These are phyloP conservation scores for Nannizziopsis arthrosporioides DNA, from an alignment of 2,329 filamentous ascomycete species.

Conservation along the genomic window DNA sequence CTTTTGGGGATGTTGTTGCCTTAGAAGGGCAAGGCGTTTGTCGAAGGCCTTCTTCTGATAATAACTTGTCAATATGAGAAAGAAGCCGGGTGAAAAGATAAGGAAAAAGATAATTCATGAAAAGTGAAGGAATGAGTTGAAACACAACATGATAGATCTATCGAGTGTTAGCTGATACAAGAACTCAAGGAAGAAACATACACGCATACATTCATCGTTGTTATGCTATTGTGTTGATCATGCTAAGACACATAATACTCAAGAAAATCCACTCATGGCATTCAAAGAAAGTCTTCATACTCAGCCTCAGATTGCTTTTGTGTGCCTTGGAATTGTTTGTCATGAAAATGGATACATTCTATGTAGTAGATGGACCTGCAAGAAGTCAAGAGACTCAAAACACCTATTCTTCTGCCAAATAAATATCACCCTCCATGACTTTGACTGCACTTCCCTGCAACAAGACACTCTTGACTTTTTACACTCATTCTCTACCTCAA, in stretches of 20 bases:
- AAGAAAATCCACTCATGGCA: too few species aligned
- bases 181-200: background rate
- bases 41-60: constrained; percentile 1
- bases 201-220: background rate
- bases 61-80: background rate
- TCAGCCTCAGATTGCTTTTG: too few species aligned
- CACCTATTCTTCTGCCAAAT: constrained; percentile 10
- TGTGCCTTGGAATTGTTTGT: too few species aligned
- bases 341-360: too few species aligned
- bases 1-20: background rate
- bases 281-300: too few species aligned
- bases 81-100: too few species aligned
- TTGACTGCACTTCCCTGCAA: constrained; percentile 16
- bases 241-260: too few species aligned
- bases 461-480: constrained; percentile 14
- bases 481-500: constrained; percentile 28
- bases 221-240: too few species aligned
- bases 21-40: background rate
- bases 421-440: constrained; percentile 14
- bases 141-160: background rate
- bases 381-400: background rate
- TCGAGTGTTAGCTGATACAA: too few species aligned
- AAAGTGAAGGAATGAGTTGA: background rate
- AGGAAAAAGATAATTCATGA: background rate
- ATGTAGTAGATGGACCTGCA: too few species aligned